phyloP scores from a whole-genome alignment of 306 rosid species.

The Heteromeles arbutifolia region DNA sequence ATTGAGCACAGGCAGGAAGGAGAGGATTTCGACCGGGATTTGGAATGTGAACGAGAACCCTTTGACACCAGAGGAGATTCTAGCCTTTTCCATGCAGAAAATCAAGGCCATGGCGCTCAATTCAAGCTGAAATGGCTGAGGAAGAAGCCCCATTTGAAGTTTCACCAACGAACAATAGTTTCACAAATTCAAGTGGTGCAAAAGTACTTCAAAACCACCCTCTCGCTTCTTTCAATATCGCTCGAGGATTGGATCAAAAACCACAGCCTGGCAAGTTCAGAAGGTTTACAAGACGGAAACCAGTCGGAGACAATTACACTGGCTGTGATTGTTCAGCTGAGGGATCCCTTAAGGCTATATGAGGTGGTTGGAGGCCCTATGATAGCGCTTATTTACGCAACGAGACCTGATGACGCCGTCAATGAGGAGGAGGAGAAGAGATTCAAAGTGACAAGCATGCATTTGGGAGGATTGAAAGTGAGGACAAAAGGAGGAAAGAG shows the following conservation, averaged over 20 bases:
- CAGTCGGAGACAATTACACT: constrained; percentile 34
- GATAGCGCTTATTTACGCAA: constrained; percentile 54
- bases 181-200: constrained; percentile 10
- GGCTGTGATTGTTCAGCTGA: constrained; percentile 52
- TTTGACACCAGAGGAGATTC: constrained; percentile 51
- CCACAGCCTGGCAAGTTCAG: constrained; percentile 21
- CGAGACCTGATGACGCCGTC: not conserved
- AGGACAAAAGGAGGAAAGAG: constrained; percentile 39
- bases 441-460: constrained; percentile 57
- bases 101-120: constrained; percentile 63
- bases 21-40: constrained; percentile 69
- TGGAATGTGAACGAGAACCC: constrained; percentile 72
- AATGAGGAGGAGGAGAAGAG: constrained; percentile 42
- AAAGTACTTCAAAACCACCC: constrained; percentile 30
- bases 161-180: constrained; percentile 30
- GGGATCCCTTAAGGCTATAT: constrained; percentile 71
- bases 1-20: constrained; percentile 67
- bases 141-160: constrained; percentile 92
- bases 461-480: constrained; percentile 77
- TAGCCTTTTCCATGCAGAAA: constrained; percentile 67
- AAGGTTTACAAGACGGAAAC: not conserved
- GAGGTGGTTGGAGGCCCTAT: constrained; percentile 88
- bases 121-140: constrained; percentile 76
- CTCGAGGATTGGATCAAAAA: constrained; percentile 64
- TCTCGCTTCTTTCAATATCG: constrained; percentile 47